phyloP scores from a whole-genome alignment of 1,139 yeast genomes.

The Geotrichum siamense region DNA sequence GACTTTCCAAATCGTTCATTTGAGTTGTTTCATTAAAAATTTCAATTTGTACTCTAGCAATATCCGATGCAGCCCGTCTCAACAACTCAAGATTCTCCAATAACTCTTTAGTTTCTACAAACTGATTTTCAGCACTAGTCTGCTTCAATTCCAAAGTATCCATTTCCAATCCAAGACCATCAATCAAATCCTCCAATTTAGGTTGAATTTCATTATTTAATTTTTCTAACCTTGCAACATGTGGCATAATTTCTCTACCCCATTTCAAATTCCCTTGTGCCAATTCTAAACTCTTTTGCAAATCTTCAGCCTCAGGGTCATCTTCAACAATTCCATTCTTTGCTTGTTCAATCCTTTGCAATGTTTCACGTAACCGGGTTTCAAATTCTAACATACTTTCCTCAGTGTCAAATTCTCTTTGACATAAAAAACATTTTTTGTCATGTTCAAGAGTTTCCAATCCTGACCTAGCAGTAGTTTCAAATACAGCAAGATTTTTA shows the following conservation, averaged over 20 bases:
- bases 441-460: constrained; percentile 7
- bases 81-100: constrained; percentile 33
- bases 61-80: constrained; percentile 33
- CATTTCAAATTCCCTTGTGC: constrained; percentile 9
- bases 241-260: constrained; percentile 10
- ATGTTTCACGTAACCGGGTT: constrained; percentile 1
- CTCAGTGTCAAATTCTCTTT: constrained; percentile 8
- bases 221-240: constrained; percentile 8
- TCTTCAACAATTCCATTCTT: background rate
- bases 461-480: constrained; percentile 6
- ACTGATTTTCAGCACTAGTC: constrained; percentile 4
- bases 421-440: constrained; percentile 11
- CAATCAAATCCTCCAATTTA: constrained; percentile 22
- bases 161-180: constrained; percentile 22
- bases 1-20: constrained; percentile 33
- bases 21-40: constrained; percentile 24
- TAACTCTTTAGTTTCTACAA: constrained; percentile 17
- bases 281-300: background rate
- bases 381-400: constrained; percentile 10
- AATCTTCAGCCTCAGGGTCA: constrained; percentile 1
- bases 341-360: constrained; percentile 7
- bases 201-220: constrained; percentile 18
- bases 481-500: constrained; percentile 5
- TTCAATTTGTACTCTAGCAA: constrained; percentile 24
- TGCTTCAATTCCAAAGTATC: constrained; percentile 4